These are phyloP conservation scores for Starmerella tilneyi DNA, from an alignment of 805 yeast species.

Conservation along the genomic window DNA sequence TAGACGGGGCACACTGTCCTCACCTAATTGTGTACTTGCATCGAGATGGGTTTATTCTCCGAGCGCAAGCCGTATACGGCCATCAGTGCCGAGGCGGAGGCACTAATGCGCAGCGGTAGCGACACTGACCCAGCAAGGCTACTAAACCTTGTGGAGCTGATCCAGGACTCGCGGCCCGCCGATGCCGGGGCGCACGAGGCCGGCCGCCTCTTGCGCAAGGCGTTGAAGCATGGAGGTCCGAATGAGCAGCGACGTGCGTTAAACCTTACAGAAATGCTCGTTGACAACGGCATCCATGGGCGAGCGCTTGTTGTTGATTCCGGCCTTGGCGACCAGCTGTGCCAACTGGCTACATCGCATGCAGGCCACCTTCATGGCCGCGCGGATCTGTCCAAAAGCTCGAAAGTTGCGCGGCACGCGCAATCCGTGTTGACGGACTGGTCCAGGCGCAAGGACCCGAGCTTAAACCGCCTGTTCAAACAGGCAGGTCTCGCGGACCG, in stretches of 20 bases:
- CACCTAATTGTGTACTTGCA: too few relatives aligned
- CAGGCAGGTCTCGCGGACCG: constrained; percentile 19
- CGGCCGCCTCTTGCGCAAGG: constrained; percentile 82
- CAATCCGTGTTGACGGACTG: constrained; percentile 52
- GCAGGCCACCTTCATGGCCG: constrained; percentile 25
- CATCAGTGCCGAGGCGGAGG: constrained; percentile 34
- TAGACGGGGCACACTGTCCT: too few relatives aligned
- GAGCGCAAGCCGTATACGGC: constrained; percentile 38
- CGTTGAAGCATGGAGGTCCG: constrained; percentile 69
- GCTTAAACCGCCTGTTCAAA: constrained; percentile 9
- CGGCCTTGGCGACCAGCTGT: constrained; percentile 29
- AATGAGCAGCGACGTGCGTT: constrained; percentile 60
- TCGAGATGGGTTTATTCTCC: constrained; percentile 27
- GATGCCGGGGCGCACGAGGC: constrained; percentile 54
- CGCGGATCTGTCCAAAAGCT: constrained; percentile 7
- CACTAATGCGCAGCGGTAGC: constrained; percentile 30
- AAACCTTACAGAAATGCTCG: constrained; percentile 50
- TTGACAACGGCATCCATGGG: constrained; percentile 38
- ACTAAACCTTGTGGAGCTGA: constrained; percentile 49
- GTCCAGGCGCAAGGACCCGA: constrained; percentile 34
- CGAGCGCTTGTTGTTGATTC: constrained; percentile 19
- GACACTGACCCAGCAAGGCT: constrained; percentile 39
- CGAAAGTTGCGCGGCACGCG: constrained; percentile 40
- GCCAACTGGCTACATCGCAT: constrained; percentile 39
- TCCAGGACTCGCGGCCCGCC: constrained; percentile 31